Evolutionary conservation across 768 basidiomycete species (phyloP), one percentile per base, ranked within the genome.

Genomic region (Amanita jacksonii): DNA sequence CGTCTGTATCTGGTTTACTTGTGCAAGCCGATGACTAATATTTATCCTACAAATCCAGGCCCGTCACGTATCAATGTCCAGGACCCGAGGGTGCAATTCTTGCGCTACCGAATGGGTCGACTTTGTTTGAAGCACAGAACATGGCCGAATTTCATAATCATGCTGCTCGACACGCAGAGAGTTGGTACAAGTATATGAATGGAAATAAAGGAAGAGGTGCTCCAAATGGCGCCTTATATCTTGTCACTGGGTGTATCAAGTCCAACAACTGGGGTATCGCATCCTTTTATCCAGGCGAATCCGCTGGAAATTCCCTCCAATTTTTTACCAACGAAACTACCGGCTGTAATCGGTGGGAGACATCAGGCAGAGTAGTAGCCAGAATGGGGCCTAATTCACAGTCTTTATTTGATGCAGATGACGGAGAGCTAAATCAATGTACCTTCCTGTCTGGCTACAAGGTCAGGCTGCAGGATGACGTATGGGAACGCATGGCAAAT

Each of bases 171-270:
- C 38, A 56, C 34, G 55, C 55, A 5, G 32, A 49, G 18, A 40
- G 19, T 23, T 52, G 51, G 51, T 54, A 54, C 31, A 25, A 48
- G 24, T 56, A 52, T 30, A 41, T 51, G 31, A 54, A 49, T n/a
- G 42, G 23, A 3, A 6, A 30, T 3, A 24, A 45, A 24, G 51
- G 46, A 0, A 27, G 49, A 8, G 39, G 45, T 19, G 33, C 46
- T 3, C 38, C 44, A 12, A 54, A 52, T 20, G 48, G 51, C 8
- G 30, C 49, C 4, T 37, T 56, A 3, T 56, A 54, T 45, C 38
- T 56, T 34, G 46, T 56, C 40, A 56, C 55, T 15, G 55, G 55
- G 4, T 51, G 43, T 32, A 50, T 54, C 24, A 56, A 56, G 38
- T 33, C 52, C 1, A 23, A 23, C 4, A 47, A 43, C 6, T 51